Evolutionary conservation across 148 eudicot genomes (phyloP), one percentile per base, ranked within the genome.

Genomic region (Chenopodium formosanum): DNA sequence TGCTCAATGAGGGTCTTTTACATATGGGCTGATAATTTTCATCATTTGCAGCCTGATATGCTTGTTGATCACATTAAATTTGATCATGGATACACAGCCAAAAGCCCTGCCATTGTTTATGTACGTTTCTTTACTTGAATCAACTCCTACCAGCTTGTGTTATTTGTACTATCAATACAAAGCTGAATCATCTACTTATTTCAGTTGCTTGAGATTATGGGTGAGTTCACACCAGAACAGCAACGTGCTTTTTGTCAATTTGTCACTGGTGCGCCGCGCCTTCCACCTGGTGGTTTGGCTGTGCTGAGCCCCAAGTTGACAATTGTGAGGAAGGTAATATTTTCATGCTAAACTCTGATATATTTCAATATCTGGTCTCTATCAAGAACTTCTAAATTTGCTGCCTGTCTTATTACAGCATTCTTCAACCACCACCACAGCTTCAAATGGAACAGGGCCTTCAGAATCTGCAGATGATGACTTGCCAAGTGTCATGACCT

Each of bases 401-500:
- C 32, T 29, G 40, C 32, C 34, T 66, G 16, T 68, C 72, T 63
- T 82, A 25, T 74, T 60, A 47, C 96, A 94, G 98, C 95, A 88
- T 90, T 87, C 98, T 27, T 89, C 97, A 78, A 52, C 87, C 47
- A 82, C 82, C 80, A 91, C 86, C 65, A 75, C 88, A 37, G 73
- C 82, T 44, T 71, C 89, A 50, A 92, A 91, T 76, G 94, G 87
- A 70, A 66, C 84, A 19, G 92, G 90, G 29, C 76, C 78, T 79
- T 88, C 90, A 75, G 94, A 96, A 79, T 78, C 90, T 79, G 92
- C 93, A 0, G 99, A 96, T 84, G 91, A 91, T 76, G 99, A 96
- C 76, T 87, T 96, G 82, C 99, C 99, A 1, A 96, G 99, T 83
- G 99, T 96, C 73, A 96, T 96, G 99, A 96, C 99, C 23, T 96